Evolutionary conservation across 257 asterid species (phyloP).

Genomic region (Solanum okadae): DNA sequence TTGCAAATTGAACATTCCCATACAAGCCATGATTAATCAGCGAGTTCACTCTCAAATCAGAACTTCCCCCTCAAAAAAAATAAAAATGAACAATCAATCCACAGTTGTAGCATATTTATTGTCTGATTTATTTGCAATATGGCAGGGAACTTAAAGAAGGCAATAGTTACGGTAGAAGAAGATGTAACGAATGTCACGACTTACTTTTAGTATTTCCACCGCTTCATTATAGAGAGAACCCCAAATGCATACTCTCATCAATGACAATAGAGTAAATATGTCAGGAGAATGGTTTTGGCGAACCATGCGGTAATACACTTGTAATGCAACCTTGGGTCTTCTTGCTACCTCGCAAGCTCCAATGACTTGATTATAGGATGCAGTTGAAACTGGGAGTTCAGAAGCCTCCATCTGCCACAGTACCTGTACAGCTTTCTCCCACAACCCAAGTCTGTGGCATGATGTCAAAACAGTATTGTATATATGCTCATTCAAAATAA

Average conservation of each 20-base stretch:
- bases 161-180: neutral
- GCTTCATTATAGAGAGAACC: constrained; percentile 75
- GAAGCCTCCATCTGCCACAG: constrained; percentile 77
- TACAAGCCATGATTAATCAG: neutral
- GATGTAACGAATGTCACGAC: constrained; percentile 3
- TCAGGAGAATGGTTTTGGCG: constrained; percentile 45
- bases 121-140: neutral
- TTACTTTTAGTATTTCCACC: constrained; percentile 58
- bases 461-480: constrained; percentile 66
- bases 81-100: neutral
- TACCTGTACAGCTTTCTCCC: constrained; percentile 72
- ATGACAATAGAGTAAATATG: constrained; percentile 55
- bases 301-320: constrained; percentile 67
- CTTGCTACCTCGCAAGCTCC: constrained; percentile 88
- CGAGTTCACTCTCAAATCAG: neutral
- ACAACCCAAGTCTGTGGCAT: constrained; percentile 66
- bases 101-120: neutral
- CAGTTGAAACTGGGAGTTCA: constrained; percentile 38
- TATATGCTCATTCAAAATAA: constrained; percentile 42
- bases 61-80: neutral
- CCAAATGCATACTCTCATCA: constrained; percentile 75
- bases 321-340: constrained; percentile 68
- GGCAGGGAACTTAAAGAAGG: neutral
- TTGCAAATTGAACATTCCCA: neutral
- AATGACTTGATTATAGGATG: constrained; percentile 75